Evolutionary conservation across 2,329 filamentous ascomycete genomes (phyloP), one percentile per base, ranked within the genome.

Genomic region (Alternaria triticina): DNA sequence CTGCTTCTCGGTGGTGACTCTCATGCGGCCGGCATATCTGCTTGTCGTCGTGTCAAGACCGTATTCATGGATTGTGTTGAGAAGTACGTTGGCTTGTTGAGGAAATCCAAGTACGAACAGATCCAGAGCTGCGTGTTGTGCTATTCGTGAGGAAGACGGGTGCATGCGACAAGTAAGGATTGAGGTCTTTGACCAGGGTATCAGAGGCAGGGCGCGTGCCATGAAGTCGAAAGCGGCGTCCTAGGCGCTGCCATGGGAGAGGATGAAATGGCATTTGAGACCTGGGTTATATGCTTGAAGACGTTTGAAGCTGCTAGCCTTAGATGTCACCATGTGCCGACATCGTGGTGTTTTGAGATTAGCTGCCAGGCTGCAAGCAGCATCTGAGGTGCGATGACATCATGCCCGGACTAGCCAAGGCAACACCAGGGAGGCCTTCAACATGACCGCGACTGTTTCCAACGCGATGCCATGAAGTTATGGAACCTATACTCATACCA

Each of bases 121-220:
- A 17, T 58, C 49, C 15, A 63, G 57, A 13, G 60, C 64, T 23
- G 43, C 28, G 6, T 58, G 30, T 22, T 60, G 56, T 3, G 54
- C 50, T 15, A 44, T 23, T 4, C 30, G 3, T 10, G 61, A 43
- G n/a, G 59, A 44, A 6, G 47, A 17, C 28, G 25, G 9, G 9
- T 54, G 50, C 8, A 51, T 40, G 3, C 46, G 44, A 44, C 43
- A 22, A 5, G 12, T 60, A 11, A 59, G 40, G n/a, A 66, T 57
- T 2, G 44, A 25, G 8, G 40, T 61, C 17, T 47, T 61, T 3
- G 40, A 43, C 52, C 57, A 60, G 30, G 60, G 54, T 33, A 63
- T 43, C 15, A 66, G 45, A 3, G 52, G 56, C 5, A 63, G 25
- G 25, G 36, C 5, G n/a, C 44, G 25, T 23, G 44, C 12, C 54